Evolutionary conservation across 208 protist genomes (phyloP), one percentile per base, ranked within the genome.

Genomic region (Wallacemonas sp.): DNA sequence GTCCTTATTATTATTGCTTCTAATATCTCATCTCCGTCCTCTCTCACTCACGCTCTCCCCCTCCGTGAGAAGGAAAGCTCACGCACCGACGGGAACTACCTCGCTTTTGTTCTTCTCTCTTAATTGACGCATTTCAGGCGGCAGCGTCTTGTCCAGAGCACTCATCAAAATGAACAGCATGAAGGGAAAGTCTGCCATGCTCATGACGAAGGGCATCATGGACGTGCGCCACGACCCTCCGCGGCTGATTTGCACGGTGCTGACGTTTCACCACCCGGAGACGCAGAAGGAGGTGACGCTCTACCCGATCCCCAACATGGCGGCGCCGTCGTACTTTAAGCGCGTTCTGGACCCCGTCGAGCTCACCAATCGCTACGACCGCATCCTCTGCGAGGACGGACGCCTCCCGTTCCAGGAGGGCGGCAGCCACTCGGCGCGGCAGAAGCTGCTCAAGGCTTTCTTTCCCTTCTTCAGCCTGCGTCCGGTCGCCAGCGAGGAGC

Each of bases 181-280:
- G 1, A 88, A 85, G 67, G 44, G 74, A 4, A 87, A 85, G 71
- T 77, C 81, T 38, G 86, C 82, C 25, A 86, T 90, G 84, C 70
- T 88, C 28, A 90, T 92, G 84, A 89, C 82, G 7, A 91, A 84
- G 65, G 89, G 89, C 63, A 88, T 95, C 66, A 86, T 95, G 81
- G 85, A 95, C 52, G 23, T 92, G 18, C 81, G 86, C n/a, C 77
- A 61, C 31, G 83, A 90, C 63, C 89, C 89, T 1, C 82, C 86
- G 0, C 67, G 82, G 0, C 78, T 93, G 36, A 78, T 90, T 36
- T 84, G 78, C 70, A 89, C 72, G 55, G 79, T 95, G 2, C 72
- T 86, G 2, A 82, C 67, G 14, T 92, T 83, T 57, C 74, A 69
- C 44, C 84, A 95, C 67, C 86, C 86, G 2, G 70, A 74, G 14